phyloP scores from a whole-genome alignment of 1,139 yeast species.

The Taphrina sp. region DNA sequence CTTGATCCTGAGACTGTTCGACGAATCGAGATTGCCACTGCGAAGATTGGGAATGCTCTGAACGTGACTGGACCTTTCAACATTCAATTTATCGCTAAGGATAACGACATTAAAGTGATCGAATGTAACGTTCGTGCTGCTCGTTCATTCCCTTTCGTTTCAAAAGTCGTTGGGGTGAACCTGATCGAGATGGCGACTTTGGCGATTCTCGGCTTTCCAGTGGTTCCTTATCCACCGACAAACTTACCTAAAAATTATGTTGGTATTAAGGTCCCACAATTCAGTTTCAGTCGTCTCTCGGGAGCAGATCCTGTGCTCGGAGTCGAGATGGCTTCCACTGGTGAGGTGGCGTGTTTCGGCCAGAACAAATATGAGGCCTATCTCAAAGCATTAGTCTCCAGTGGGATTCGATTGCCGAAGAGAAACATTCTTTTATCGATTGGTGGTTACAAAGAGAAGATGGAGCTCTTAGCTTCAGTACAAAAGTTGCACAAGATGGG shows the following conservation, averaged over 20 bases:
- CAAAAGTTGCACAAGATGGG: conserved; percentile 78
- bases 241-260: conserved; percentile 80
- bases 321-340: conserved; percentile 99
- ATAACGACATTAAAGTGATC: conserved; percentile 90
- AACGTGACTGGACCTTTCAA: conserved; percentile 98
- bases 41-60: conserved; percentile 91
- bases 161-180: conserved; percentile 96
- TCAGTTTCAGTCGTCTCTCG: conserved; percentile 93
- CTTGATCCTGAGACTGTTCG: conserved; percentile 86
- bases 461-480: conserved; percentile 86
- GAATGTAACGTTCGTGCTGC: conserved; percentile 99
- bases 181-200: conserved; percentile 96
- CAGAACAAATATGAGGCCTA: conserved; percentile 96
- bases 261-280: conserved; percentile 97
- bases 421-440: conserved; percentile 89
- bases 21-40: conserved; percentile 91
- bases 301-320: conserved; percentile 99
- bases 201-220: conserved; percentile 87
- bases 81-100: conserved; percentile 92
- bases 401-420: conserved; percentile 93
- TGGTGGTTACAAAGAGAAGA: conserved; percentile 97
- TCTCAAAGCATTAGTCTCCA: conserved; percentile 86
- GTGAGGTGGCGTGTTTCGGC: conserved; percentile 98
- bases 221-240: conserved; percentile 83
- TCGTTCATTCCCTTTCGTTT: conserved; percentile 96